Base-by-base conservation (phyloP, 306 rosid species). In the Crotalaria pallida region DNA sequence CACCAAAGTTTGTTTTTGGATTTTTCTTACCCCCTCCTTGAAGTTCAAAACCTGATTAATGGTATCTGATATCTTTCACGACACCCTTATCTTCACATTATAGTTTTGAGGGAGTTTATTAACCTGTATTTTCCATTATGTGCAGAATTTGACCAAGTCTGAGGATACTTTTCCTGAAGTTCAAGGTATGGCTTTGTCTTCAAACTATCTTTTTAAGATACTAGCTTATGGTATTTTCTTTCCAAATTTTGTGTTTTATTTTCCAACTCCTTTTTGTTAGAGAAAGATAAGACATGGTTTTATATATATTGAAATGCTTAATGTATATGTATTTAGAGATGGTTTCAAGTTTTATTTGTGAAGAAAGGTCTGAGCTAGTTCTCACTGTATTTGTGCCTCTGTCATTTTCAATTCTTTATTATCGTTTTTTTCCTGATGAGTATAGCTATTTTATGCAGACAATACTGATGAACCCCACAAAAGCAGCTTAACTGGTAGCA, bases 81-180 rank as follows among this genome's bases (percentile, higher is more conserved):
- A 38, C 44, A 38, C 12, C 44, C 2, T 10, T 38, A 38, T 38
- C 4, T 69, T 36, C 22, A 15, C 18, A 11, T 62, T 48, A 62
- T 27, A 38, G 7, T 40, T 49, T 51, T n/a, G 15, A 12, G 10
- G 44, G 69, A 23, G 19, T 60, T 41, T 56, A 57, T 64, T 57
- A 52, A 70, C 17, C 31, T 59, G 44, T 1, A 12, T 31, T 21
- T 29, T 60, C 77, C 58, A 55, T 61, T 67, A 6, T 29, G 23
- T 79, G 87, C 90, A 92, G 98, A 66, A 80, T 62, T 13, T 60
- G 65, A 52, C 52, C 38, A 65, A 73, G 72, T 45, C 76, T 45
- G 84, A 71, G 73, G 84, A 71, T 65, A 24, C 38, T 34, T 73
- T 61, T 50, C 77, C 77, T 50, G 77, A 76, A 57, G 58, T 48